phyloP scores from a whole-genome alignment of 2,329 filamentous ascomycete species.

The Scopulariopsis brevicaulis region DNA sequence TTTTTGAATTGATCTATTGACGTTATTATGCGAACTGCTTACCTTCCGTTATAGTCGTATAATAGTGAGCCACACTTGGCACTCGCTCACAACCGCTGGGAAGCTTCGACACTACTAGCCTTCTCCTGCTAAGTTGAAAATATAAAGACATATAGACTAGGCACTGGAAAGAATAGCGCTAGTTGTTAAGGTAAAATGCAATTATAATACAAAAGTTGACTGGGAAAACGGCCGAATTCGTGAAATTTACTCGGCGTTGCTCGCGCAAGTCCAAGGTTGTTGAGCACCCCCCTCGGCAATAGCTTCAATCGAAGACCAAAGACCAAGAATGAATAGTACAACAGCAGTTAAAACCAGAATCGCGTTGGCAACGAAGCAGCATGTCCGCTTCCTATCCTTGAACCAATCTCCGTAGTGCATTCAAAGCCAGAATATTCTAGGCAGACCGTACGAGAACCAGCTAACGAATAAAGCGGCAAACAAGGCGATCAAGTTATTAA shows the following conservation, averaged over 20 bases:
- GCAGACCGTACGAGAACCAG: conserved; percentile 16
- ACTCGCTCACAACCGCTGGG: no score
- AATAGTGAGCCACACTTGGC: no score
- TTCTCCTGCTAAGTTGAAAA: no score
- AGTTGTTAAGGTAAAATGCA: no score
- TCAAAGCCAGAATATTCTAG: conserved; percentile 24
- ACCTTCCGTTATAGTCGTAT: no score
- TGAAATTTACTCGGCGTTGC: background rate
- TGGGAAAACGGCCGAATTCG: no score
- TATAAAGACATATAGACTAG: no score
- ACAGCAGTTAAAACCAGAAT: conserved; percentile 19
- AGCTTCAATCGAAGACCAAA: conserved; percentile 26
- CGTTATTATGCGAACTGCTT: no score
- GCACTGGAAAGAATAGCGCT: no score
- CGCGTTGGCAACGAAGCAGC: conserved; percentile 19
- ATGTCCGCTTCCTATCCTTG: conserved; percentile 15
- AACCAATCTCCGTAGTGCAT: conserved; percentile 25
- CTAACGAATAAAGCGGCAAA: conserved; percentile 21
- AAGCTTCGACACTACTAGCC: no score
- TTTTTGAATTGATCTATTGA: no score
- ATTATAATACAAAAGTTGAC: no score
- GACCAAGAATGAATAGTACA: conserved; percentile 23
- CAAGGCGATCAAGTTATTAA: conserved; percentile 20
- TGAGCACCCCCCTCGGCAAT: conserved; percentile 15
- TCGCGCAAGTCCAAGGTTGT: conserved; percentile 23